These are phyloP conservation scores for Rhodotorula sp. DNA, from an alignment of 1,284 basidiomycete genomes.

Conservation along the genomic window DNA sequence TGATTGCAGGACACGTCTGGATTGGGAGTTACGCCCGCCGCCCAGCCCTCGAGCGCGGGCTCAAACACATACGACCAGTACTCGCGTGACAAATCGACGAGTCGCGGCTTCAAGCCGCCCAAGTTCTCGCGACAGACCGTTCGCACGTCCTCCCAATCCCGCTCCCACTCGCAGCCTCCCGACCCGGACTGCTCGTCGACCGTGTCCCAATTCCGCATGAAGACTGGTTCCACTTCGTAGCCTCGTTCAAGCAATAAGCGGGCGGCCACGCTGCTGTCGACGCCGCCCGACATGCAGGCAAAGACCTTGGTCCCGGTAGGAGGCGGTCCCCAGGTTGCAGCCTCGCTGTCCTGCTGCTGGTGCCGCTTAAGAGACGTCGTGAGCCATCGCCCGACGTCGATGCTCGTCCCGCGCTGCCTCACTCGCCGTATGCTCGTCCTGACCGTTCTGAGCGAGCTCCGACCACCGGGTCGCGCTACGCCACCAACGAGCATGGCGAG, in stretches of 20 bases:
- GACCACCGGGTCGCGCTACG: too few species aligned
- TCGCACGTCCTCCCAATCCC: conserved; percentile 88
- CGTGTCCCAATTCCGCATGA: conserved; percentile 90
- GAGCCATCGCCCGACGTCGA: neutral
- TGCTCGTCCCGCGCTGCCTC: neutral
- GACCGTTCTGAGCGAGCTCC: too few species aligned
- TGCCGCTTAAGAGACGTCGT: neutral
- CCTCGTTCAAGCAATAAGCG: conserved; percentile 71
- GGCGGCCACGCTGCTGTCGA: conserved; percentile 86
- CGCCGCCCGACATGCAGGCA: conserved; percentile 92
- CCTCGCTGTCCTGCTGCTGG: neutral
- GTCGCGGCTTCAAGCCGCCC: conserved; percentile 26
- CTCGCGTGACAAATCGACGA: conserved; percentile 78
- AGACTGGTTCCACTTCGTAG: conserved; percentile 76
- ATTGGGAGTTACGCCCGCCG: conserved; percentile 78
- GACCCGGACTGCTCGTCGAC: conserved; percentile 51
- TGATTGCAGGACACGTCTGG: conserved; percentile 92
- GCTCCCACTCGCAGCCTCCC: conserved; percentile 87
- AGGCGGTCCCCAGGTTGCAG: conserved; percentile 4
- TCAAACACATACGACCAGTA: conserved; percentile 89
- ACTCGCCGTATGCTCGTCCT: too few species aligned
- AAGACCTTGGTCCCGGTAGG: conserved; percentile 56
- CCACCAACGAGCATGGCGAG: too few species aligned
- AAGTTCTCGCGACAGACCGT: conserved; percentile 61
- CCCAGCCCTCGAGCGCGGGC: conserved; percentile 73